These are phyloP conservation scores for Gossypium laxum DNA, from an alignment of 441 rosid species.

Conservation along the genomic window DNA sequence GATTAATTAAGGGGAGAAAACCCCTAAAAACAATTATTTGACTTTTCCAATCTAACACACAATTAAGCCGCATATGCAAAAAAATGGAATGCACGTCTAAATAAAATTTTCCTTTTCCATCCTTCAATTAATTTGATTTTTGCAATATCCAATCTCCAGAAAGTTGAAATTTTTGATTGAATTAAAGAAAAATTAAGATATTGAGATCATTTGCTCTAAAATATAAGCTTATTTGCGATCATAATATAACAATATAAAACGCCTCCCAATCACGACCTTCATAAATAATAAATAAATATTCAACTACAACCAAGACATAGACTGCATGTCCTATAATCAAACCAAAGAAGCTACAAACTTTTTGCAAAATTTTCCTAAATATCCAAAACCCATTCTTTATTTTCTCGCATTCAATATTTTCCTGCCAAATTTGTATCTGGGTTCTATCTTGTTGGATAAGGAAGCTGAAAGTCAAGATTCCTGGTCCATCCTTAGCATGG, in stretches of 20 bases:
- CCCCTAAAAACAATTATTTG: neutral
- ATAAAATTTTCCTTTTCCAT: neutral
- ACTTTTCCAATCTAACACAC: neutral
- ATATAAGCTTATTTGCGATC: slow-evolving; percentile 5
- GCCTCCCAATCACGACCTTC: neutral
- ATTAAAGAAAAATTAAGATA: neutral
- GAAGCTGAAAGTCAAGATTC: neutral
- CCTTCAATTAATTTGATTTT: neutral
- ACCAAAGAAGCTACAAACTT: neutral
- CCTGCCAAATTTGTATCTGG: slow-evolving; percentile 16
- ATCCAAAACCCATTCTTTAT: slow-evolving; percentile 2
- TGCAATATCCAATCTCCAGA: neutral
- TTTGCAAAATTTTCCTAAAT: neutral
- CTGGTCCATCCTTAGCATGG: neutral
- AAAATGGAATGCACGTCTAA: slow-evolving; percentile 38
- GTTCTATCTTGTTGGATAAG: slow-evolving; percentile 12
- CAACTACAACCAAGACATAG: slow-evolving; percentile 19
- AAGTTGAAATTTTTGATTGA: neutral
- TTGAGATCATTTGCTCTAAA: slow-evolving; percentile 6
- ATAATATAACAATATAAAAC: neutral
- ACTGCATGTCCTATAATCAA: neutral
- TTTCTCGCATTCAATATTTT: neutral
- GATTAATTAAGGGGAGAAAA: no score
- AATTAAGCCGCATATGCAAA: neutral
- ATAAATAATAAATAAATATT: slow-evolving; percentile 1